Conservation (phyloP, 768 basidiomycete species). For the Tephrocybe rancida region DNA sequence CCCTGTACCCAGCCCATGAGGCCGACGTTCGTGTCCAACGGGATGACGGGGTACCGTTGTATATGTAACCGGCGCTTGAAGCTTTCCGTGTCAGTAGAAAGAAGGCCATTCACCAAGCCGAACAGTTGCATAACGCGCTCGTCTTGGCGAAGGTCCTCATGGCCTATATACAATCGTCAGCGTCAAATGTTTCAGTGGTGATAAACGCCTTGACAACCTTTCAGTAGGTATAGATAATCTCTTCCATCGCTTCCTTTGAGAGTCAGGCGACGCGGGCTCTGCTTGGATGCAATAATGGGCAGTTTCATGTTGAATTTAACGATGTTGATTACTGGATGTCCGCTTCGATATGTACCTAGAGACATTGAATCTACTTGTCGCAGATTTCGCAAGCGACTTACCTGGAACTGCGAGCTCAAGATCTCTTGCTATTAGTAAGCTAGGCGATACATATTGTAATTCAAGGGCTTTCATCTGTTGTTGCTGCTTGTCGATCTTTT, state of each 20-base stretch:
- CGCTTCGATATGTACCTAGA: constrained; percentile 87
- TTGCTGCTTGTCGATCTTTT: constrained; percentile 91
- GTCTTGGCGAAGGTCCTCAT: constrained; percentile 98
- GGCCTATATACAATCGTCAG: constrained; percentile 51
- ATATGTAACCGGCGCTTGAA: constrained; percentile 96
- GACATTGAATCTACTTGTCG: neutral
- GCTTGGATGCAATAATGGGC: constrained; percentile 94
- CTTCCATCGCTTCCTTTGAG: constrained; percentile 88
- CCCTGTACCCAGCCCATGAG: constrained; percentile 95
- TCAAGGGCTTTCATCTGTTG: constrained; percentile 87
- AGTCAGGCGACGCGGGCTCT: constrained; percentile 86
- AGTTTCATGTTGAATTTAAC: constrained; percentile 84
- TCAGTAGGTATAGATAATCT: constrained; percentile 90
- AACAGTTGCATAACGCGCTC: constrained; percentile 99
- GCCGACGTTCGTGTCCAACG: constrained; percentile 93
- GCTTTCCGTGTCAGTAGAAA: constrained; percentile 89
- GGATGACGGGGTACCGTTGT: constrained; percentile 91
- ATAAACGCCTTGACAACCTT: constrained; percentile 53
- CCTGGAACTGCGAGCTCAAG: constrained; percentile 95
- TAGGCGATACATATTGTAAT: constrained; percentile 95
- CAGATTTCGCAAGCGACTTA: constrained; percentile 24
- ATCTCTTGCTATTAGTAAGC: constrained; percentile 82
- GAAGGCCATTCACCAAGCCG: constrained; percentile 91
- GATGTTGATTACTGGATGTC: constrained; percentile 80
- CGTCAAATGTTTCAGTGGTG: neutral